phyloP scores from a whole-genome alignment of 208 protist genomes.

The Leishmania gerbilli region DNA sequence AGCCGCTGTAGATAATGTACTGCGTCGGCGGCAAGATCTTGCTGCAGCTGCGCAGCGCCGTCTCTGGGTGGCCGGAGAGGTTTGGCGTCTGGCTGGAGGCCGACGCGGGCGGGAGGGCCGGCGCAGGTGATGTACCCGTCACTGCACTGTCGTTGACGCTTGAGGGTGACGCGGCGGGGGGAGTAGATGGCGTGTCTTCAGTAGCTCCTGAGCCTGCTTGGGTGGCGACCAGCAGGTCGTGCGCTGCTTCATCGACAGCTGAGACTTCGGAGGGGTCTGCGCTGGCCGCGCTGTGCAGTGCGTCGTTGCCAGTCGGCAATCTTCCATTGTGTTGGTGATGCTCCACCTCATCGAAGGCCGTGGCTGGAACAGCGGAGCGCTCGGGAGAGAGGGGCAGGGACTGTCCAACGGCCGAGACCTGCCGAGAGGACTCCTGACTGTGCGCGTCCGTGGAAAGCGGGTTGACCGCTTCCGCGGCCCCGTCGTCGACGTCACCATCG shows the following conservation, averaged over 20 bases:
- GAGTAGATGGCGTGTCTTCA: not conserved
- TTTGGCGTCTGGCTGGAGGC: not conserved
- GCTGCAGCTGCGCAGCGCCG: not conserved
- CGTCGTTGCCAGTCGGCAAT: too few relatives aligned
- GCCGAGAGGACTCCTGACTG: conserved; percentile 15
- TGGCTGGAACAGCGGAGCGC: not conserved
- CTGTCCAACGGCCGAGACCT: conserved; percentile 7
- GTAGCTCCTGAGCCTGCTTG: not conserved
- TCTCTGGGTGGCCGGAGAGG: not conserved
- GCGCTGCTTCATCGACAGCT: not conserved
- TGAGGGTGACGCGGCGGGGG: not conserved
- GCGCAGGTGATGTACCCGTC: not conserved
- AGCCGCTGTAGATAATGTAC: conserved; percentile 77
- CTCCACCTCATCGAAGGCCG: not conserved
- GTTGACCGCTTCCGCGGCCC: not conserved
- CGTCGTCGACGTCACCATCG: not conserved
- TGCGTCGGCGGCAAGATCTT: conserved; percentile 20
- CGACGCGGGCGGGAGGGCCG: not conserved
- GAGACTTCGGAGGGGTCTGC: not conserved
- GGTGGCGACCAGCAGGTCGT: not conserved
- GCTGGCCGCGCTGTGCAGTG: not conserved
- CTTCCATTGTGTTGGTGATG: not conserved
- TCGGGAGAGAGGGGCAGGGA: not conserved
- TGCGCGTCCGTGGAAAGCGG: not conserved
- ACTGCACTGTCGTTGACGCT: not conserved